Percentiles rank a stretch among this genome's conserved stretches.
These are phyloP conservation scores for Coemansia sp. DNA, from an alignment of 192 early-diverging fungal genomes.

Conservation along the genomic window DNA sequence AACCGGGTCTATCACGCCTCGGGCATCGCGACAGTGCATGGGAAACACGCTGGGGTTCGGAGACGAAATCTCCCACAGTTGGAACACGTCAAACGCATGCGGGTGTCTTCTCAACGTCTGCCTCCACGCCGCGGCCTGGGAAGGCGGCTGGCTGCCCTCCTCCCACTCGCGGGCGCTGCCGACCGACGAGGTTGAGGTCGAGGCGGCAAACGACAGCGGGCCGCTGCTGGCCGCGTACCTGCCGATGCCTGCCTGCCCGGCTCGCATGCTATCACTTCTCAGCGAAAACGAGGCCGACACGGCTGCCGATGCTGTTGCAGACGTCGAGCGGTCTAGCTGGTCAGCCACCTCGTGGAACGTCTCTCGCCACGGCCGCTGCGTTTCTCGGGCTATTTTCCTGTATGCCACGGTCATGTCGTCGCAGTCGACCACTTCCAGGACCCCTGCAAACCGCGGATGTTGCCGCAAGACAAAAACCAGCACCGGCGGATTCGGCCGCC, in stretches of 20 bases:
- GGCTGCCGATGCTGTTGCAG: neutral
- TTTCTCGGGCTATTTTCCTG: conserved; percentile 21
- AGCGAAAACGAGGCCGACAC: neutral
- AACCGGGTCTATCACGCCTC: conserved; percentile 40
- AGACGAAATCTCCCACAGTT: conserved; percentile 49
- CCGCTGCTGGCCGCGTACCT: neutral
- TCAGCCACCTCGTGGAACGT: conserved; percentile 30
- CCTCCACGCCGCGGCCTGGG: neutral
- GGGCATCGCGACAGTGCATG: conserved; percentile 49
- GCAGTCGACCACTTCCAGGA: conserved; percentile 29
- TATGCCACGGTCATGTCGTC: conserved; percentile 23
- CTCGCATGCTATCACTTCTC: neutral
- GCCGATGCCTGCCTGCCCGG: neutral
- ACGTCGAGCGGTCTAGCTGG: neutral
- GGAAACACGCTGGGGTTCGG: conserved; percentile 34
- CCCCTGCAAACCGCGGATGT: conserved; percentile 15
- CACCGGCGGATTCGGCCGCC: neutral
- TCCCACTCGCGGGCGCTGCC: neutral
- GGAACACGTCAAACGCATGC: conserved; percentile 11
- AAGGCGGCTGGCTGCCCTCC: neutral
- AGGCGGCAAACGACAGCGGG: conserved; percentile 4
- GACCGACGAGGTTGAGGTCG: conserved; percentile 1
- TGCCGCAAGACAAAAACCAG: conserved; percentile 23
- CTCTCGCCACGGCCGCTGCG: conserved; percentile 26
- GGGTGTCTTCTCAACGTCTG: conserved; percentile 4